Conservation (phyloP, 2,329 filamentous ascomycete genomes). For the Fusarium sp. region DNA sequence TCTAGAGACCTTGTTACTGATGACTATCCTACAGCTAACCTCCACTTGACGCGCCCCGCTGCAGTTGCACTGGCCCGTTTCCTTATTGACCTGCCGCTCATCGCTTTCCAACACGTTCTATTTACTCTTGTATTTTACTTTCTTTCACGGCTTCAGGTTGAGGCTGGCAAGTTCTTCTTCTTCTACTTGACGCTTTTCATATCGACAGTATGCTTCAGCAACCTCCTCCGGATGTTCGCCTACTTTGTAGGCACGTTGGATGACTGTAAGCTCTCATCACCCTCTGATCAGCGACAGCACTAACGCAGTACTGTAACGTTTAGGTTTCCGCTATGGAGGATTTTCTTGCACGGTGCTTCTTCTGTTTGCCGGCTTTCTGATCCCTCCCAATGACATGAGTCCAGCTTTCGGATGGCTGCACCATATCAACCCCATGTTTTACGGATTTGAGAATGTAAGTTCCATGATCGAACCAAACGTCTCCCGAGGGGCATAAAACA, state of each 20-base stretch:
- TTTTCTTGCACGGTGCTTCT: background rate
- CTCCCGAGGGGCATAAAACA: rapidly evolving
- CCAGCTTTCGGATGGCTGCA: background rate
- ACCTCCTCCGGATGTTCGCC: background rate
- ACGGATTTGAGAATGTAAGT: background rate
- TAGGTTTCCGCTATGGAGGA: background rate
- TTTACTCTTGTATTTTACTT: background rate
- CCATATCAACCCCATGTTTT: background rate
- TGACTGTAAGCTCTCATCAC: background rate
- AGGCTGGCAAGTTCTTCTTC: background rate
- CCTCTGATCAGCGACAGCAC: background rate
- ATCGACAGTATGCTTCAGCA: background rate
- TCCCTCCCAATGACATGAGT: background rate
- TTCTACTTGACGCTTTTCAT: background rate
- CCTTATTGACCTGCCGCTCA: background rate
- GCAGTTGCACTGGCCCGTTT: background rate
- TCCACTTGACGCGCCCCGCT: background rate
- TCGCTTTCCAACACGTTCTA: background rate
- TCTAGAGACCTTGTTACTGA: background rate
- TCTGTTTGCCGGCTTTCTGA: background rate
- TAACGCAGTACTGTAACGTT: background rate
- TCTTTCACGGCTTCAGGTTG: background rate
- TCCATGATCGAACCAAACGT: rapidly evolving
- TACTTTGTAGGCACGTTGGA: background rate
- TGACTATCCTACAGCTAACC: background rate